Conservation (phyloP, 116 monocot species). For the Trichopus zeylanicus region DNA sequence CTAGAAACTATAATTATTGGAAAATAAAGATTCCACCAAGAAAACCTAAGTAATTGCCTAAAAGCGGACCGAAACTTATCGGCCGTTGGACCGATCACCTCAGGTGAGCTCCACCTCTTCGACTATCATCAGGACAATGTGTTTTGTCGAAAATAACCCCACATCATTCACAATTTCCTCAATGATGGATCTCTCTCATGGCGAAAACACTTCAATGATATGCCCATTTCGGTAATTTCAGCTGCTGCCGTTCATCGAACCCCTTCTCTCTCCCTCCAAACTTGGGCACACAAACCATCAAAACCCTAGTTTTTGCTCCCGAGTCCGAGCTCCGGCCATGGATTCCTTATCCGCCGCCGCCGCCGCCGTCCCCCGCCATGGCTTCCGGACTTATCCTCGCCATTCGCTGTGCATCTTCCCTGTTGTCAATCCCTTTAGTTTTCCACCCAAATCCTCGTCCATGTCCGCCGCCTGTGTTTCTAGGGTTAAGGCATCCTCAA, state of each 20-base stretch:
- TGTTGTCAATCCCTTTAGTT: neutral
- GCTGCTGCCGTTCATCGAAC: no score
- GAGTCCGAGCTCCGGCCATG: neutral
- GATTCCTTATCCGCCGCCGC: neutral
- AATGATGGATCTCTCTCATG: neutral
- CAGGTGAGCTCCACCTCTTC: neutral
- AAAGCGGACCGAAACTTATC: neutral
- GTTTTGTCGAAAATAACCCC: neutral
- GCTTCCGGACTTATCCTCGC: neutral
- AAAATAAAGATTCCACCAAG: no score
- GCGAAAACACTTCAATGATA: neutral
- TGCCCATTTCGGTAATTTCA: neutral
- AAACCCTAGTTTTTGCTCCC: neutral
- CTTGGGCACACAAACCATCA: no score
- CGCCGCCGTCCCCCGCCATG: neutral
- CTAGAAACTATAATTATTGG: no score
- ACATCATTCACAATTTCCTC: no score
- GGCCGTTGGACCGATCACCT: neutral
- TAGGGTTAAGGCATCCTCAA: neutral
- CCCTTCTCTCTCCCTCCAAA: neutral
- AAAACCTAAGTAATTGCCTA: neutral
- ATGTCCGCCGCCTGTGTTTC: neutral
- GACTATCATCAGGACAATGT: neutral
- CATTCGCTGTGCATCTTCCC: neutral
- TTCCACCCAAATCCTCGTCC: neutral